Evolutionary conservation across 2,329 filamentous ascomycete genomes (phyloP).

Genomic region (Orbilia blumenaviensis): DNA sequence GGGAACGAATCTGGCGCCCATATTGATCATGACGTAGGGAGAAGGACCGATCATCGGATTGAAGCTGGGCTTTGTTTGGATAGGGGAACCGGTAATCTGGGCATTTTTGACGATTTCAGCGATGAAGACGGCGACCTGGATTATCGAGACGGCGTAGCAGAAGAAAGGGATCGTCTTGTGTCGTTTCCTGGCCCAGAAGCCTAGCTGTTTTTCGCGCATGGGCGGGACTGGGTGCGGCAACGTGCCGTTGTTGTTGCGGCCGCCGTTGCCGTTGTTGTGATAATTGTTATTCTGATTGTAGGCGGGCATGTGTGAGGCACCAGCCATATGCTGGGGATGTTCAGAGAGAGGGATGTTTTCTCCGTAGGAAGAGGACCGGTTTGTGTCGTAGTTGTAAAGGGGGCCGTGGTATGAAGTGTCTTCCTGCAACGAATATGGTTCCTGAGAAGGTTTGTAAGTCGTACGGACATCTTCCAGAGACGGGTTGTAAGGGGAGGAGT

Average conservation of each 20-base stretch:
- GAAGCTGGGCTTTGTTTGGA: slow-evolving; percentile 78
- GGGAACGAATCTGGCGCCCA: slow-evolving; percentile 90
- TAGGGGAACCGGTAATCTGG: slow-evolving; percentile 62
- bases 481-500: slow-evolving; percentile 36
- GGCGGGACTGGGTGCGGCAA: slow-evolving; percentile 31
- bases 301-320: slow-evolving; percentile 39
- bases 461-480: slow-evolving; percentile 51
- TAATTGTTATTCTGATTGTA: too few species aligned
- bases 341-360: slow-evolving; percentile 53
- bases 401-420: slow-evolving; percentile 30
- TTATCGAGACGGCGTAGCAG: slow-evolving; percentile 76
- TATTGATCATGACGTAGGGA: slow-evolving; percentile 88
- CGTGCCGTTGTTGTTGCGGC: slow-evolving; percentile 30
- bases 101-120: slow-evolving; percentile 85
- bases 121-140: slow-evolving; percentile 87
- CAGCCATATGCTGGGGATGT: slow-evolving; percentile 52
- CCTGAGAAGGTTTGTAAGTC: slow-evolving; percentile 49
- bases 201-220: slow-evolving; percentile 38
- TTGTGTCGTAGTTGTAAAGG: not conserved
- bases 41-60: slow-evolving; percentile 98
- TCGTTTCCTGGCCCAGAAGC: slow-evolving; percentile 35
- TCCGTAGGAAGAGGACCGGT: slow-evolving; percentile 28
- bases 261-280: too few species aligned
- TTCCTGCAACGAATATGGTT: slow-evolving; percentile 39
- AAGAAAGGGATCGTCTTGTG: slow-evolving; percentile 40